Evolutionary conservation across 2,329 filamentous ascomycete genomes (phyloP).

Genomic region (Fusarium sp.): DNA sequence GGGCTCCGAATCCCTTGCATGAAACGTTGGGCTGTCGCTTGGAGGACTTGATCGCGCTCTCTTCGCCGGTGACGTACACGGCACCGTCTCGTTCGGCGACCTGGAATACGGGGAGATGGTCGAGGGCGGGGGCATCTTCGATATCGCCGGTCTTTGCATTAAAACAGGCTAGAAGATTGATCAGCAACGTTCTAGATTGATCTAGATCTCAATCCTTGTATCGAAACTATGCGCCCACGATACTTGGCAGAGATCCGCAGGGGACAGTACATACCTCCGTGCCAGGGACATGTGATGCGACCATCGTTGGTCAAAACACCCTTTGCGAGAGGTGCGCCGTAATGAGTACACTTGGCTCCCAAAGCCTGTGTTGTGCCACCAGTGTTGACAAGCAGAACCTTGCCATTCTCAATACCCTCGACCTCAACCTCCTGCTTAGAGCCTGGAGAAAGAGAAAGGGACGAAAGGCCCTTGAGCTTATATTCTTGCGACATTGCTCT

Average conservation of each 20-base stretch:
- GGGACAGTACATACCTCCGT: slow-evolving; percentile 76
- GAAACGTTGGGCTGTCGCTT: slow-evolving; percentile 79
- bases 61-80: slow-evolving; percentile 86
- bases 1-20: slow-evolving; percentile 65
- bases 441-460: slow-evolving; percentile 79
- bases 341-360: slow-evolving; percentile 88
- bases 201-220: neutral
- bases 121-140: slow-evolving; percentile 91
- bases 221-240: neutral
- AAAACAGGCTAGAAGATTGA: slow-evolving; percentile 78
- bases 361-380: slow-evolving; percentile 82
- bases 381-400: slow-evolving; percentile 86
- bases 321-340: slow-evolving; percentile 88
- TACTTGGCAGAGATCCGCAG: neutral
- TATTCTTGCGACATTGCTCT: slow-evolving; percentile 67
- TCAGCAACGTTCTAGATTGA: slow-evolving; percentile 7
- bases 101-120: slow-evolving; percentile 86
- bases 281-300: slow-evolving; percentile 93
- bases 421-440: slow-evolving; percentile 92
- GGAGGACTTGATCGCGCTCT: slow-evolving; percentile 80
- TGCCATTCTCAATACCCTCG: slow-evolving; percentile 86
- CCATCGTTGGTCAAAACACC: slow-evolving; percentile 87
- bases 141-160: slow-evolving; percentile 90
- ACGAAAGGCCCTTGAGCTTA: slow-evolving; percentile 80
- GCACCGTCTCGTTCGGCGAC: slow-evolving; percentile 83